Conservation (phyloP, 140 eudicot genomes). For the Anethum foeniculum region DNA sequence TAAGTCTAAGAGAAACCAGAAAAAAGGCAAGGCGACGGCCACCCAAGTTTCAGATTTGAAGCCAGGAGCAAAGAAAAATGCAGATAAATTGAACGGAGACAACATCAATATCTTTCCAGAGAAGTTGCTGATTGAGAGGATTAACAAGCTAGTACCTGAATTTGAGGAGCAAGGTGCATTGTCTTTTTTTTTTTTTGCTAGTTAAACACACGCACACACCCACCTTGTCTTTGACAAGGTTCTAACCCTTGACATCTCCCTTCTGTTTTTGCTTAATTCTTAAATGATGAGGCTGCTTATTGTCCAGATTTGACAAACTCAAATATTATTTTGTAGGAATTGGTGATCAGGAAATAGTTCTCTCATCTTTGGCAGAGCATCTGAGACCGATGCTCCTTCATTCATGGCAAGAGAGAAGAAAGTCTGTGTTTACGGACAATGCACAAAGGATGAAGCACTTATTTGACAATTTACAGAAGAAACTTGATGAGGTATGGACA, state of each 20-base stretch:
- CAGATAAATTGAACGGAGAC: conserved; percentile 37
- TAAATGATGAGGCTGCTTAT: conserved; percentile 1
- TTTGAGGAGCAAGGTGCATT: conserved; percentile 83
- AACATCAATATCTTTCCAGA: conserved; percentile 45
- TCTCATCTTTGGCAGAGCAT: conserved; percentile 61
- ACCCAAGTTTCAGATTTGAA: conserved; percentile 51
- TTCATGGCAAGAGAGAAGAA: conserved; percentile 80
- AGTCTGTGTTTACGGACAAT: conserved; percentile 74
- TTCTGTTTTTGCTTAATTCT: background rate
- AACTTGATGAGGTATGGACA: conserved; percentile 77
- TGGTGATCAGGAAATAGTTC: conserved; percentile 61
- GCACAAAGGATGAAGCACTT: conserved; percentile 58
- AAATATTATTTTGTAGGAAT: conserved; percentile 42
- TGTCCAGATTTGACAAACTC: conserved; percentile 15
- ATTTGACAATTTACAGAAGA: conserved; percentile 70
- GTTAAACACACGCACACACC: no score
- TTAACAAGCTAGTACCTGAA: conserved; percentile 61
- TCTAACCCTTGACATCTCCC: background rate
- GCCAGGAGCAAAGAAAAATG: conserved; percentile 40
- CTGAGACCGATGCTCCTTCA: conserved; percentile 85
- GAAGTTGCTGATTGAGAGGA: conserved; percentile 51
- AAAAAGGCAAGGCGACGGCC: conserved; percentile 55
- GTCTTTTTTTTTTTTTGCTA: no score
- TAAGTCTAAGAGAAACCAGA: conserved; percentile 80
- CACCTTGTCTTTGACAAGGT: no score